phyloP scores from a whole-genome alignment of 345 rosid species.

The Sisymbrium altissimum region DNA sequence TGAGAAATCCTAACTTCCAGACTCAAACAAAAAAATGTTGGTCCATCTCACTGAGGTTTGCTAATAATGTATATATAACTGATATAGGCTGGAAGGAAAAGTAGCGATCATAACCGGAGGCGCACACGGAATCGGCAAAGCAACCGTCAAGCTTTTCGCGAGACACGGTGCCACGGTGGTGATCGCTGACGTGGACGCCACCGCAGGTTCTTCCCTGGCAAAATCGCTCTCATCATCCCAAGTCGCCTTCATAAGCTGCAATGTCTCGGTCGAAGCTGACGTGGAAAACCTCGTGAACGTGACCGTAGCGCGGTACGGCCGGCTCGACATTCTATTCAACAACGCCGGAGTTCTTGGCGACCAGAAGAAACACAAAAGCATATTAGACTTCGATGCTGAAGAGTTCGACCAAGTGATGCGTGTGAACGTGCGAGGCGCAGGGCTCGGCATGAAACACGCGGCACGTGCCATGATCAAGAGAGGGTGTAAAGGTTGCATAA shows the following conservation, averaged over 20 bases:
- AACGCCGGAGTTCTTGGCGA: conserved; percentile 79
- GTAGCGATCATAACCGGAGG: conserved; percentile 81
- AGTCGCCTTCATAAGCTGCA: conserved; percentile 62
- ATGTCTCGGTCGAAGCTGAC: conserved; percentile 63
- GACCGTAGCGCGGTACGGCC: conserved; percentile 49
- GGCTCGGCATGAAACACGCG: conserved; percentile 78
- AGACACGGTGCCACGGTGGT: conserved; percentile 78
- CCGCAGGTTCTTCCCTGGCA: conserved; percentile 45
- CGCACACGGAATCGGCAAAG: conserved; percentile 81
- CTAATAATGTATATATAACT: not conserved
- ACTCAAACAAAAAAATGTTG: not conserved
- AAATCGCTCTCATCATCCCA: conserved; percentile 44
- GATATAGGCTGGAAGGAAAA: conserved; percentile 70
- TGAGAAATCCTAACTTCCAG: not conserved
- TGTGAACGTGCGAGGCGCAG: conserved; percentile 62
- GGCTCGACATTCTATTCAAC: conserved; percentile 67
- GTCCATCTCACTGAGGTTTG: not conserved
- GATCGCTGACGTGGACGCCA: conserved; percentile 68
- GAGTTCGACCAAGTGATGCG: conserved; percentile 72
- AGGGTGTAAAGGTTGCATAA: conserved; percentile 55
- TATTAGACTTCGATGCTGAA: conserved; percentile 53
- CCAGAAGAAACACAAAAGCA: conserved; percentile 66
- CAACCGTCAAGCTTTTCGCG: conserved; percentile 55
- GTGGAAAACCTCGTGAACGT: conserved; percentile 49
- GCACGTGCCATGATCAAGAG: conserved; percentile 65